Base-by-base conservation (phyloP, 306 rosid genomes). In the Chamaecrista fasciculata region DNA sequence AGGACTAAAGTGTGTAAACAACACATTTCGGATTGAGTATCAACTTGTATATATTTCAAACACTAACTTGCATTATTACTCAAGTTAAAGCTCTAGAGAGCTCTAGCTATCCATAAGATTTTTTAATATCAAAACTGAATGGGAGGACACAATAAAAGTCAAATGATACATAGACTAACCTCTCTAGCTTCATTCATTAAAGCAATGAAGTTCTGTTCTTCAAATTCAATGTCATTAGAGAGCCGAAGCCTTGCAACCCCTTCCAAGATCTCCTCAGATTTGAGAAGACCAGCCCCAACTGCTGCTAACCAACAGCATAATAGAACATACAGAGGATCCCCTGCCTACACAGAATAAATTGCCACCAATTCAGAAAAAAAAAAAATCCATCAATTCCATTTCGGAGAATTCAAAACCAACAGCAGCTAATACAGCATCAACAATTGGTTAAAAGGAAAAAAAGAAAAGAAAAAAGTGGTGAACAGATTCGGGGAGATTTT, bases 291-390 rank as follows among this genome's bases (percentile, higher is more conserved):
- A 36, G 96, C 99, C 21, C 97, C 99, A 49, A 86, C 72, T 3
- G 96, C 99, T 53, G 96, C 92, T 66, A 91, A 75, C 85, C 96
- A 94, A 73, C 99, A 86, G 75, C 99, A 88, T 61, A 94, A 47
- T 59, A 91, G 82, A 75, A 88, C 96, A 79, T 85, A 91, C 42
- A 91, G 73, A 73, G 99, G 94, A 64, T 94, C 99, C 82, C 97
- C 97, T 61, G 86, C 83, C 99, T 92, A 70, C 39, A 67, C 75
- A 69, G 67, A 77, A 37, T 73, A 59, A 62, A 66, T 11, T 8
- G 75, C 71, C 53, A 64, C 43, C 76, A 33, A 50, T 16, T 69
- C 68, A 82, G 43, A 43, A 50, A 34, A 64, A 72, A 25, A 39
- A 12, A 67, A 12, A 77, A 43, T 43, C 7, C 39, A 15, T 12